A percentile compares a stretch with the other conserved stretches of the same genome.
These are phyloP conservation scores for Daldinia sp. DNA, from an alignment of 2,329 filamentous ascomycete genomes.

Conservation along the genomic window DNA sequence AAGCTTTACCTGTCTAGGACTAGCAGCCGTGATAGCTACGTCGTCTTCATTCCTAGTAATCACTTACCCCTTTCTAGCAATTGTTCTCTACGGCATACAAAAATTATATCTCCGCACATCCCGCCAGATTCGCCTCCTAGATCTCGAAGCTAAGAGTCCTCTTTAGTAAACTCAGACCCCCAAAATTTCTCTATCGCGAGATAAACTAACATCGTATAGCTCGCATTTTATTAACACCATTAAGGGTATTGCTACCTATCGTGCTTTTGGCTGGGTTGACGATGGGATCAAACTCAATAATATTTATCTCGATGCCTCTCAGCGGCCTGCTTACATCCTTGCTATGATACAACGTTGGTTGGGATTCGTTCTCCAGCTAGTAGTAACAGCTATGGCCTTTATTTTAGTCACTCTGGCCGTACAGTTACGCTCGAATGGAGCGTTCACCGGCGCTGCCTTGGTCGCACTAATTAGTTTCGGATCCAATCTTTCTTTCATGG, in stretches of 20 bases:
- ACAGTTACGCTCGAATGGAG: too few species aligned
- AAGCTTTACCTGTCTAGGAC: too few species aligned
- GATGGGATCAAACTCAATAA: neutral
- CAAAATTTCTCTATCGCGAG: neutral
- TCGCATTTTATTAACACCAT: neutral
- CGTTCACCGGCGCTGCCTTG: too few species aligned
- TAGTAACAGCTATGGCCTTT: too few species aligned
- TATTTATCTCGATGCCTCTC: neutral
- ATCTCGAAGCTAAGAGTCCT: slow-evolving; percentile 59
- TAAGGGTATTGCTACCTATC: neutral
- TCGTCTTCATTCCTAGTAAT: too few species aligned
- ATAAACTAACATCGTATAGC: neutral
- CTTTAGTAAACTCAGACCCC: slow-evolving; percentile 50
- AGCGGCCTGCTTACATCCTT: neutral
- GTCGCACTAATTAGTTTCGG: too few species aligned
- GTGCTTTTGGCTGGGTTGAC: neutral
- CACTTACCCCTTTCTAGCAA: too few species aligned
- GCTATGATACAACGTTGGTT: neutral
- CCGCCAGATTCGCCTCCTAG: slow-evolving; percentile 58
- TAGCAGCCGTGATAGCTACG: too few species aligned
- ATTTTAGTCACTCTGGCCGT: too few species aligned
- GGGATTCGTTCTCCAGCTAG: too few species aligned
- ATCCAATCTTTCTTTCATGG: too few species aligned
- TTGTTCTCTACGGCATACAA: slow-evolving; percentile 42
- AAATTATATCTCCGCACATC: slow-evolving; percentile 61